phyloP scores from a whole-genome alignment of 2,329 filamentous ascomycete species.

The Fusarium sp. region DNA sequence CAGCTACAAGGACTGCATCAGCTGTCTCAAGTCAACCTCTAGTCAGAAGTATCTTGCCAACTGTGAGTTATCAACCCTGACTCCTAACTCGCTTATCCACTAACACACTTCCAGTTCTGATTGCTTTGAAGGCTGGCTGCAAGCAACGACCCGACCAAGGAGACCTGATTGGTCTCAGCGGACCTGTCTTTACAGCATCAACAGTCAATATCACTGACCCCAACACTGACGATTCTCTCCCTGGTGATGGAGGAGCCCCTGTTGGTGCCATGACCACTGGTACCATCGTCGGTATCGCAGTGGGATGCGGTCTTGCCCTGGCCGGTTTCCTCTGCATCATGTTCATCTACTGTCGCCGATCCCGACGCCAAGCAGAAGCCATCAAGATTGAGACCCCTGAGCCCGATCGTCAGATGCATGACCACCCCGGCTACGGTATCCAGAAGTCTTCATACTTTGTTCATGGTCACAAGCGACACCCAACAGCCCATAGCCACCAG shows the following conservation, averaged over 20 bases:
- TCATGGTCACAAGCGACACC: no score
- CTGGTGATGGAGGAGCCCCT: constrained; percentile 41
- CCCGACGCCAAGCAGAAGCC: background rate
- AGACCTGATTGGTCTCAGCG: constrained; percentile 54
- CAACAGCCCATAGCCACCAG: no score
- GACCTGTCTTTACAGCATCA: constrained; percentile 55
- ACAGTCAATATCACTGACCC: constrained; percentile 57
- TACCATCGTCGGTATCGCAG: constrained; percentile 65
- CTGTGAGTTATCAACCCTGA: constrained; percentile 50
- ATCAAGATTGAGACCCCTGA: constrained; percentile 28
- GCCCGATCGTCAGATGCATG: constrained; percentile 25
- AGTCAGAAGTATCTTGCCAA: constrained; percentile 61
- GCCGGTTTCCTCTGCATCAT: constrained; percentile 59
- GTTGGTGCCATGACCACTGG: constrained; percentile 56
- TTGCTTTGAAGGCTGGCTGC: constrained; percentile 53
- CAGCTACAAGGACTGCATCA: constrained; percentile 53
- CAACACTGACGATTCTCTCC: constrained; percentile 42
- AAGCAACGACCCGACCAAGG: constrained; percentile 58
- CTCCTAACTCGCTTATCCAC: no score
- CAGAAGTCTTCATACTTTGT: constrained; percentile 24
- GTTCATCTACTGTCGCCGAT: constrained; percentile 59
- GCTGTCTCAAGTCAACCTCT: constrained; percentile 57
- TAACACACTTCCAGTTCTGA: background rate
- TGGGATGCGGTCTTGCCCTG: constrained; percentile 60
- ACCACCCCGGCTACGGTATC: constrained; percentile 14